Base-by-base conservation (phyloP, 345 rosid species). In the Draba incana region DNA sequence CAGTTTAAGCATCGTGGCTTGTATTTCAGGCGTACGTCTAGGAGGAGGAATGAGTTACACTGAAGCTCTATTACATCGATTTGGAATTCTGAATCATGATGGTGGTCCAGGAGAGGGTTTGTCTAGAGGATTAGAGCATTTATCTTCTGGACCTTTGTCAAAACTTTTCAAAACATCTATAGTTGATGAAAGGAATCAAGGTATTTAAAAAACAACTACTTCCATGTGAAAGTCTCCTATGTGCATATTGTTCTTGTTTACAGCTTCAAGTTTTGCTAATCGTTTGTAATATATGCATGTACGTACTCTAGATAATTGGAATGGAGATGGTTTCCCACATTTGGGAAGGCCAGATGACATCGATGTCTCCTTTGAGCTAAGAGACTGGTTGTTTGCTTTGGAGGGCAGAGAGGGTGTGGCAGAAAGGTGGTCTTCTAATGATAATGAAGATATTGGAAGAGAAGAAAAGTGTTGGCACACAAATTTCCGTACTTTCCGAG, bases 41-140 rank as follows among this genome's bases (percentile, higher is more conserved):
- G 96, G 98, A 43, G 99, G 99, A 75, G 99, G 99, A 74, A 89
- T 94, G 98, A 85, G 79, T 80, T 91, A 91, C 77, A 79, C 93
- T 4, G 99, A 94, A 83, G 77, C 88, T 65, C 80, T 94, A 39
- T 81, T 94, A 72, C 99, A 91, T 64, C 84, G 88, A n/a, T 94
- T 94, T 69, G 96, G 99, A 71, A 83, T 94, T 78, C 77, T 94
- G 68, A 96, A 85, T 56, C 85, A 81, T 58, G 90, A 91, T 86
- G 99, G 97, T 76, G 92, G 98, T 78, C 99, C 99, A 43, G 95
- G 99, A 42, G 80, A 81, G 81, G 96, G 83, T 43, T 85, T 94
- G 16, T 80, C 96, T 63, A 89, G 81, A 81, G 98, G 97, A 58
- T 64, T 94, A 55, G 85, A 89, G 68, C 81, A 85, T 75, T 72